Evolutionary conservation across 768 basidiomycete genomes (phyloP).

Genomic region (Collybia nuda): DNA sequence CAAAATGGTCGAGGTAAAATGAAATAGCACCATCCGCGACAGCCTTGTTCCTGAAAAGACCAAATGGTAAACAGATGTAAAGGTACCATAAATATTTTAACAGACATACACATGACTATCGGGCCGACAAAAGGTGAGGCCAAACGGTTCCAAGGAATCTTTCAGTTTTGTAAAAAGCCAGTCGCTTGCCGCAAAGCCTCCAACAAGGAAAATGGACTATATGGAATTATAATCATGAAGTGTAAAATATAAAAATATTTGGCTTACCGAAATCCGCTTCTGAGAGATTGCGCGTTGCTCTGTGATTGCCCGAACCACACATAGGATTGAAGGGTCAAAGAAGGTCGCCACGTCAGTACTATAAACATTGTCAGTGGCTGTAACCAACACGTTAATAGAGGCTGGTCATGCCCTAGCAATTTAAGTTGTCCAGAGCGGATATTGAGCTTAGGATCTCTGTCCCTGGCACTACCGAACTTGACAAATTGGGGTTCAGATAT

Average conservation of each 20-base stretch:
- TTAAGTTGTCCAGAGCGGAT: slow-evolving; percentile 51
- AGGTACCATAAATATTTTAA: not conserved
- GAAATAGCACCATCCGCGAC: slow-evolving; percentile 18
- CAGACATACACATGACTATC: slow-evolving; percentile 44
- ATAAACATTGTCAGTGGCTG: not conserved
- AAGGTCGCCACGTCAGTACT: slow-evolving; percentile 22
- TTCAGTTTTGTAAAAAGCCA: slow-evolving; percentile 45
- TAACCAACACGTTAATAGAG: not conserved
- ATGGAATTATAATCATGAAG: not conserved
- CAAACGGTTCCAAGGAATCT: slow-evolving; percentile 27
- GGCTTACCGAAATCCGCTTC: slow-evolving; percentile 15
- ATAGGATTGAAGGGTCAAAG: slow-evolving; percentile 24
- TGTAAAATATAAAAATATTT: not conserved
- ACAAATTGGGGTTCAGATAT: slow-evolving; percentile 37
- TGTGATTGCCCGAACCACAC: slow-evolving; percentile 18
- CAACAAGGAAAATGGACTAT: slow-evolving; percentile 47
- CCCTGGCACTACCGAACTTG: slow-evolving; percentile 40
- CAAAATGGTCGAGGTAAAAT: slow-evolving; percentile 17
- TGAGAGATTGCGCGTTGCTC: slow-evolving; percentile 8
- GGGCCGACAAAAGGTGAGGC: slow-evolving; percentile 38
- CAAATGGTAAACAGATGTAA: slow-evolving; percentile 1
- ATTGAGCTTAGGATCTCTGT: slow-evolving; percentile 32
- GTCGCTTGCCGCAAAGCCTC: slow-evolving; percentile 52
- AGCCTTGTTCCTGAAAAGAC: slow-evolving; percentile 8
- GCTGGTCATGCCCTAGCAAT: slow-evolving; percentile 27